A percentile compares a stretch with the other conserved stretches of the same genome.
These are phyloP conservation scores for Ophiostoma sp. DNA, from an alignment of 2,329 filamentous ascomycete species.

Conservation along the genomic window DNA sequence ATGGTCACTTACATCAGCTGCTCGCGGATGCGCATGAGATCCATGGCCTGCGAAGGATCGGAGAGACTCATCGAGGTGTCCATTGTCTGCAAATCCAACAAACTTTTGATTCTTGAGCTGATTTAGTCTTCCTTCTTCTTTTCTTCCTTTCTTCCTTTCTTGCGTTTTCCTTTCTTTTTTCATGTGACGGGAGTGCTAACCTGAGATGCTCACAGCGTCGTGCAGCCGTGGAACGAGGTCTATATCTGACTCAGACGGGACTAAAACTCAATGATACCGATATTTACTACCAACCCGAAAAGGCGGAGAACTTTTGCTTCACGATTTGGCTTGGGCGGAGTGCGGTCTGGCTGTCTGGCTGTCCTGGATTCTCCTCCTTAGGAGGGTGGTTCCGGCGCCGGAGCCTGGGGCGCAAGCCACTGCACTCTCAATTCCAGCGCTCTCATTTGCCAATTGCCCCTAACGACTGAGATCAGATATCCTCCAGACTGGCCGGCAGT, in stretches of 20 bases:
- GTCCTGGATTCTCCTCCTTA: too few relatives aligned
- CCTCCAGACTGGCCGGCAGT: background rate
- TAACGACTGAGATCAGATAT: too few relatives aligned
- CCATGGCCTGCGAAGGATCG: slow-evolving; percentile 77
- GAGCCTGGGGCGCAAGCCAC: background rate
- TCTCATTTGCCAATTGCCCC: slow-evolving; percentile 3
- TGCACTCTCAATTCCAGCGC: background rate
- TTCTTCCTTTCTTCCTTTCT: too few relatives aligned
- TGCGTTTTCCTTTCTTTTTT: too few relatives aligned
- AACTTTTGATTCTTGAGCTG: too few relatives aligned
- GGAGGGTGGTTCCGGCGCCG: background rate
- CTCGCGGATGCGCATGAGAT: slow-evolving; percentile 86
- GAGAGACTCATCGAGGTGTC: slow-evolving; percentile 85
- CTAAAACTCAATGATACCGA: background rate
- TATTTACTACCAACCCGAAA: background rate
- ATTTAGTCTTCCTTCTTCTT: background rate
- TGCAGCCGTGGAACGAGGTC: background rate
- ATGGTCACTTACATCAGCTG: slow-evolving; percentile 68
- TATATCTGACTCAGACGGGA: background rate
- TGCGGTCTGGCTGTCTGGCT: too few relatives aligned
- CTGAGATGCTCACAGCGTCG: too few relatives aligned
- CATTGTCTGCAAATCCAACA: slow-evolving; percentile 48
- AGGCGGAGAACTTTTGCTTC: background rate
- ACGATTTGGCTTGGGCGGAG: background rate
- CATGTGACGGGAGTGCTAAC: too few relatives aligned